Conservation (phyloP, 1,284 basidiomycete species). For the Hymenochaete sp. region DNA sequence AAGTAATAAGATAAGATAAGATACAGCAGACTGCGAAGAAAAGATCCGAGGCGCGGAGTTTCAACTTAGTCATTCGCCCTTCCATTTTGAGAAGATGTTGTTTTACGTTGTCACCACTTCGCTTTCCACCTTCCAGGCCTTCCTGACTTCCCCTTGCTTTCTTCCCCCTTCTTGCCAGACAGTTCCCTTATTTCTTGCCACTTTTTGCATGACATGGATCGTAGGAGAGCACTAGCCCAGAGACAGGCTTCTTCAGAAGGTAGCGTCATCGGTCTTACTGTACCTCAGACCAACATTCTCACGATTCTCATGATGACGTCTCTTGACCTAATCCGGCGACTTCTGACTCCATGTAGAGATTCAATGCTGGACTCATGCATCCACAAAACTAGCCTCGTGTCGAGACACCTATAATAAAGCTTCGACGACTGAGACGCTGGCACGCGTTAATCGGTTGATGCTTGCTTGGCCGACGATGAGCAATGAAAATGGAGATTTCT, state of each 20-base stretch:
- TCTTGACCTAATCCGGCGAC: conserved; percentile 7
- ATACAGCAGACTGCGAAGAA: no score
- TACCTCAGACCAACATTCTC: neutral
- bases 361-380: conserved; percentile 59
- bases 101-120: neutral
- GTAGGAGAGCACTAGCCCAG: conserved; percentile 40
- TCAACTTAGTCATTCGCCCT: no score
- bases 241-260: conserved; percentile 56
- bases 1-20: no score
- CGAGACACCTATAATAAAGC: conserved; percentile 45
- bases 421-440: conserved; percentile 48
- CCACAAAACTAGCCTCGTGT: conserved; percentile 44
- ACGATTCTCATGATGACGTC: conserved; percentile 5
- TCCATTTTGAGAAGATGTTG: no score
- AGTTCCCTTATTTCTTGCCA: no score
- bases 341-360: conserved; percentile 9
- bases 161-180: no score
- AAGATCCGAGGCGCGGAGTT: no score
- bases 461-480: conserved; percentile 48
- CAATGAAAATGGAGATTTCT: conserved; percentile 51
- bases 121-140: neutral
- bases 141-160: neutral
- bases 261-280: conserved; percentile 23
- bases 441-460: conserved; percentile 62
- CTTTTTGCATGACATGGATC: conserved; percentile 35